Evolutionary conservation across 306 rosid species (phyloP).

Genomic region (Carpinus fangiana): DNA sequence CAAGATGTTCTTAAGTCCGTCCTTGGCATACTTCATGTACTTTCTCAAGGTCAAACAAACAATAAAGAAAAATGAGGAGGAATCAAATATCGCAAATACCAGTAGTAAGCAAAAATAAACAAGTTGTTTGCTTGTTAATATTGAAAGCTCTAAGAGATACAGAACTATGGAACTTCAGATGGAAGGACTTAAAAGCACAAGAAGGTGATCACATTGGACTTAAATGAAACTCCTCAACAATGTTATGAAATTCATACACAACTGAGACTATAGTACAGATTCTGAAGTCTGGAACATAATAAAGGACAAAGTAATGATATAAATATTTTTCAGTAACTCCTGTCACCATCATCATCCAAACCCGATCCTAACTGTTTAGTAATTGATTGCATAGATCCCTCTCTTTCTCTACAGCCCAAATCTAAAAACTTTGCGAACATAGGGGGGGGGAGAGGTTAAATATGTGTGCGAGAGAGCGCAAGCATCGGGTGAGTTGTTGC

Average conservation of each 20-base stretch:
- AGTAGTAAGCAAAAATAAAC: neutral
- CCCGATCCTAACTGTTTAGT: neutral
- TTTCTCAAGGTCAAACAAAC: neutral
- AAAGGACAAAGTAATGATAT: neutral
- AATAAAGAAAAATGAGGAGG: neutral
- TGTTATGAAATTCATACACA: neutral
- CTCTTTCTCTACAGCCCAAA: neutral
- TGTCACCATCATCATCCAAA: neutral
- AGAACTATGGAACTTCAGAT: neutral
- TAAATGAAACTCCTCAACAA: neutral
- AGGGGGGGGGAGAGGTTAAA: neutral
- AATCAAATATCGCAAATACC: neutral
- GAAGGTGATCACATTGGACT: neutral
- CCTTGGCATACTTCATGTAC: slow-evolving; percentile 2
- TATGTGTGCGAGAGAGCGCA: neutral
- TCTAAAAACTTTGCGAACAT: neutral
- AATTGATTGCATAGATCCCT: neutral
- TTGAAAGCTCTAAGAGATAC: neutral
- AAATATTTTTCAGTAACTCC: neutral
- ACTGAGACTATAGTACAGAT: neutral
- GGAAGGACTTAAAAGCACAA: neutral
- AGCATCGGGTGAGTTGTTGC: neutral
- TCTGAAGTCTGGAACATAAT: neutral
- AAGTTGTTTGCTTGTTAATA: slow-evolving; percentile 11
- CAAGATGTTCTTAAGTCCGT: no score